Percentiles rank a stretch among this genome's conserved stretches.
phyloP scores from a whole-genome alignment of 768 basidiomycete genomes.

The Phylloporus sp. region DNA sequence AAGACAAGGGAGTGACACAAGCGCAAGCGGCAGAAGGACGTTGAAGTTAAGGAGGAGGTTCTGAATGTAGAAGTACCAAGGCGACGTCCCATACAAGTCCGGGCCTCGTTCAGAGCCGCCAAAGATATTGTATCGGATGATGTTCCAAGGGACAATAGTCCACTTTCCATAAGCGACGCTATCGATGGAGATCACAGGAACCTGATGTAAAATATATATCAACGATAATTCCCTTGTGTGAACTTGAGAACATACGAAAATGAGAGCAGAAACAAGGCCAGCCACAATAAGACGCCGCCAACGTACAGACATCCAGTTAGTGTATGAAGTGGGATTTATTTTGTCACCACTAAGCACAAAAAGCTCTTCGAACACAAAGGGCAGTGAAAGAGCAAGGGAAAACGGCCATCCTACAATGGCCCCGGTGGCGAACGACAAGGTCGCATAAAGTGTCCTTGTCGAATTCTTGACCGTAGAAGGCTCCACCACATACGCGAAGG shows the following conservation, averaged over 20 bases:
- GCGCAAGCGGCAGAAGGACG: slow-evolving; percentile 72
- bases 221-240: background rate
- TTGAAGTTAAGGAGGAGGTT: slow-evolving; percentile 97
- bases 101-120: slow-evolving; percentile 76
- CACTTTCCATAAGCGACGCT: slow-evolving; percentile 81
- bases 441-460: slow-evolving; percentile 59
- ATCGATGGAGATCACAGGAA: slow-evolving; percentile 82
- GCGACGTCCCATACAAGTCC: slow-evolving; percentile 89
- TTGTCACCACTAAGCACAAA: slow-evolving; percentile 71
- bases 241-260: slow-evolving; percentile 49
- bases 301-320: slow-evolving; percentile 58
- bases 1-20: slow-evolving; percentile 77
- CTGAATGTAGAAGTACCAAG: slow-evolving; percentile 79
- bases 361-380: slow-evolving; percentile 88
- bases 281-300: slow-evolving; percentile 54
- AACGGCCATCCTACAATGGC: slow-evolving; percentile 98
- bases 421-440: slow-evolving; percentile 71
- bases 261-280: slow-evolving; percentile 51
- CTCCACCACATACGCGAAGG: slow-evolving; percentile 63
- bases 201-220: slow-evolving; percentile 40
- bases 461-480: slow-evolving; percentile 52
- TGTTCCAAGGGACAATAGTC: slow-evolving; percentile 87
- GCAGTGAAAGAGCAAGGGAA: slow-evolving; percentile 78
- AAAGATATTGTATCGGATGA: slow-evolving; percentile 91
- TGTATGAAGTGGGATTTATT: slow-evolving; percentile 42